Percentiles rank a stretch among this genome's conserved stretches.
These are phyloP conservation scores for Macrophomina tecta DNA, from an alignment of 2,329 filamentous ascomycete genomes.

Conservation along the genomic window DNA sequence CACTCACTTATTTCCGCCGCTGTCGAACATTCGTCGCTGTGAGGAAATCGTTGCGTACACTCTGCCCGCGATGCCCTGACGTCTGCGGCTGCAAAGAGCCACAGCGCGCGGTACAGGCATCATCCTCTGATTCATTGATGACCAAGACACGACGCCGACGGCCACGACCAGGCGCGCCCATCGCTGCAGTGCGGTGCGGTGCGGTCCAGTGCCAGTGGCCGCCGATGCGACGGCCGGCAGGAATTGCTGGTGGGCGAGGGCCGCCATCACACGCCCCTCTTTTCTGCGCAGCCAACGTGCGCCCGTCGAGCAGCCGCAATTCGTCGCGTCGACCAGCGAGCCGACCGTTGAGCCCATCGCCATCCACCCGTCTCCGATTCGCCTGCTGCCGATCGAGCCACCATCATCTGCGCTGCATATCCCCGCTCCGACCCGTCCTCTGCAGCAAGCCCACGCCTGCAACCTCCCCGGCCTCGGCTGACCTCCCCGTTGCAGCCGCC, in stretches of 20 bases:
- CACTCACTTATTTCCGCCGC: too few relatives aligned
- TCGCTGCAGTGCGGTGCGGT: not conserved
- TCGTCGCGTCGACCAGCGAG: not conserved
- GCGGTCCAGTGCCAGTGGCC: not conserved
- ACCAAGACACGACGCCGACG: not conserved
- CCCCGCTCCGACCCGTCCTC: conserved; percentile 19
- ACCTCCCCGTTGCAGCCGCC: not conserved
- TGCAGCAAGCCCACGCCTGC: not conserved
- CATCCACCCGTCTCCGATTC: not conserved
- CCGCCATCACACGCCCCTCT: not conserved
- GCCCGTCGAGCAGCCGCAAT: not conserved
- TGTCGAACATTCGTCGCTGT: not conserved
- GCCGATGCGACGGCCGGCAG: conserved; percentile 6
- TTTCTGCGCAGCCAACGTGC: not conserved
- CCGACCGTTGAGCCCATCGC: not conserved
- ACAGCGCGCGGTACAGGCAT: not conserved
- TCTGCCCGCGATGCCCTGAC: not conserved
- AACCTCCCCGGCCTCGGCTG: conserved; percentile 15
- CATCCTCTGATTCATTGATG: not conserved
- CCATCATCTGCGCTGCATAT: not conserved
- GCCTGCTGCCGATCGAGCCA: not conserved
- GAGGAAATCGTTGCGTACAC: too few relatives aligned
- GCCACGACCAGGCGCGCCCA: not conserved
- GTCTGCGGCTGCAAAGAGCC: not conserved
- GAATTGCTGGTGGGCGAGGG: not conserved